These are phyloP conservation scores for Zoysia pacifica DNA, from an alignment of 176 grass and related monocot species.

Conservation along the genomic window DNA sequence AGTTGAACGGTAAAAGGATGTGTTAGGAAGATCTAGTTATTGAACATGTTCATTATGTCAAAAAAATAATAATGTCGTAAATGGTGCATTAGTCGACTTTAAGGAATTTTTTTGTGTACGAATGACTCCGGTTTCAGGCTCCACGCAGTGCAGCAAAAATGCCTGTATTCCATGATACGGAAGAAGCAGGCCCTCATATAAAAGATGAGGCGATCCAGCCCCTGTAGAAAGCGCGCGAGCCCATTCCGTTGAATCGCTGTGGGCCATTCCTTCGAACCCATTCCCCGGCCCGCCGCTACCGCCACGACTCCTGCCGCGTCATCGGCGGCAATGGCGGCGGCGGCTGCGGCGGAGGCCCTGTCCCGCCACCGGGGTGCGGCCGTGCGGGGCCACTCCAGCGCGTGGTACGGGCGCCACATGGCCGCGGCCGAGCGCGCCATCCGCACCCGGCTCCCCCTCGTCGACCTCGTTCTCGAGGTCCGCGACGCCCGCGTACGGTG, in stretches of 20 bases:
- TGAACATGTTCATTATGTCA: no score
- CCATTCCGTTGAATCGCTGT: background rate
- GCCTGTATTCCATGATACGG: background rate
- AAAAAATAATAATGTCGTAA: no score
- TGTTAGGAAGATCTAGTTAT: no score
- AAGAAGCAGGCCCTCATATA: background rate
- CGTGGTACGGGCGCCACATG: slow-evolving; percentile 61
- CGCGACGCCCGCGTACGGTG: slow-evolving; percentile 61
- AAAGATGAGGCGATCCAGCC: background rate
- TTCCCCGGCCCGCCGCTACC: background rate
- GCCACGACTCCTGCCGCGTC: background rate
- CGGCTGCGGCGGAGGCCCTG: slow-evolving; percentile 31
- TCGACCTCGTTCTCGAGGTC: slow-evolving; percentile 73
- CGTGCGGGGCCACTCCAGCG: slow-evolving; percentile 43
- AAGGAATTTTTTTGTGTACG: no score
- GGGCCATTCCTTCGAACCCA: background rate
- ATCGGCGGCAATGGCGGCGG: slow-evolving; percentile 14
- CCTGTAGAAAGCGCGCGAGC: background rate
- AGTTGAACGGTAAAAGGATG: no score
- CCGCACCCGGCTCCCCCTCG: slow-evolving; percentile 53
- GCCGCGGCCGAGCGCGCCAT: slow-evolving; percentile 56
- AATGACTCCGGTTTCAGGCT: no score
- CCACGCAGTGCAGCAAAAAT: no score
- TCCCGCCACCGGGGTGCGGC: slow-evolving; percentile 45
- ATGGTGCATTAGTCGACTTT: no score